Percentiles rank a stretch among this genome's conserved stretches.
phyloP scores from a whole-genome alignment of 768 basidiomycete species.

The Suillus spraguei region DNA sequence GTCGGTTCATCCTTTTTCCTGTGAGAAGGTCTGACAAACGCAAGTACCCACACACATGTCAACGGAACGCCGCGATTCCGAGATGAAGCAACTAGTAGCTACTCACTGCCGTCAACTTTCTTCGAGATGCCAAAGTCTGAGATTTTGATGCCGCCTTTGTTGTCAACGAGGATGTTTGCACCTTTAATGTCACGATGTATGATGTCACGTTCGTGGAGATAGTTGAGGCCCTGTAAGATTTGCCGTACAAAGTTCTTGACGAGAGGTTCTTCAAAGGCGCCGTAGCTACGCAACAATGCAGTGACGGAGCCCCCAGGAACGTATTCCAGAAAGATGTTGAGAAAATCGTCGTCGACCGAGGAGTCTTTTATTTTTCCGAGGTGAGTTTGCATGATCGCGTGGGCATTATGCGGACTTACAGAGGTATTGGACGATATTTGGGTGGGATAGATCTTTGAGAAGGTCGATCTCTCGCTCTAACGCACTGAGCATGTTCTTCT shows the following conservation, averaged over 20 bases:
- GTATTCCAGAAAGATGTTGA: slow-evolving; percentile 98
- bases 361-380: slow-evolving; percentile 63
- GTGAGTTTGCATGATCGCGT: slow-evolving; percentile 1
- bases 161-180: slow-evolving; percentile 97
- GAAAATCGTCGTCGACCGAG: slow-evolving; percentile 83
- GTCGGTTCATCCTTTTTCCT: slow-evolving; percentile 79
- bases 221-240: slow-evolving; percentile 85
- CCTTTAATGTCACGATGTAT: slow-evolving; percentile 99
- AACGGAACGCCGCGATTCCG: slow-evolving; percentile 18
- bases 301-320: slow-evolving; percentile 95
- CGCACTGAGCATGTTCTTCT: slow-evolving; percentile 90
- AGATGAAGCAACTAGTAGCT: background rate
- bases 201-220: slow-evolving; percentile 98
- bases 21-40: slow-evolving; percentile 40
- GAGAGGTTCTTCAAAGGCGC: slow-evolving; percentile 91
- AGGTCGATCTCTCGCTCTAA: slow-evolving; percentile 94
- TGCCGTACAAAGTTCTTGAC: slow-evolving; percentile 93
- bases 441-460: slow-evolving; percentile 88
- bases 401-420: slow-evolving; percentile 55
- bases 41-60: slow-evolving; percentile 34
- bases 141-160: slow-evolving; percentile 97
- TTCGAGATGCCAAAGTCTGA: slow-evolving; percentile 98
- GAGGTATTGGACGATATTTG: slow-evolving; percentile 97
- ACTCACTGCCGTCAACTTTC: slow-evolving; percentile 94
- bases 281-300: slow-evolving; percentile 85